Percentiles rank a stretch among this genome's conserved stretches.
These are phyloP conservation scores for Geranium rotundifolium DNA, from an alignment of 345 rosid species.

Conservation along the genomic window DNA sequence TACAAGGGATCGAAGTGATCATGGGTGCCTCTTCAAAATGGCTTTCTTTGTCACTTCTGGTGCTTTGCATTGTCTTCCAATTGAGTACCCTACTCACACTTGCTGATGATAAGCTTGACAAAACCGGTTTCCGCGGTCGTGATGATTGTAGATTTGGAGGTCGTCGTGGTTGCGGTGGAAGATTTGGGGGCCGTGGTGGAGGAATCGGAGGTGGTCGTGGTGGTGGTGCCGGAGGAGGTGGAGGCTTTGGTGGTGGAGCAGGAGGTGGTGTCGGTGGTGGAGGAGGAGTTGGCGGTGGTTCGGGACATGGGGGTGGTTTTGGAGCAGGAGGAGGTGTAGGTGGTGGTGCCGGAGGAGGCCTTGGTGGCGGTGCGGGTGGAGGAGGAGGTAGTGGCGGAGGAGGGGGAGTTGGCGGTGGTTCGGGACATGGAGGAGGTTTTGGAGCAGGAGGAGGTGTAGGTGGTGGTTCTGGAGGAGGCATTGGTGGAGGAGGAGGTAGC, in stretches of 20 bases:
- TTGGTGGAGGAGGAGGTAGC: no score
- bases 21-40: not conserved
- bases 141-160: not conserved
- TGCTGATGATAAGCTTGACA: not conserved
- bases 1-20: not conserved
- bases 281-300: no score
- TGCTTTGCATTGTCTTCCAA: not conserved
- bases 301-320: no score
- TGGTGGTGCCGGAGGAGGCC: no score
- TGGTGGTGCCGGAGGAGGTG: not conserved
- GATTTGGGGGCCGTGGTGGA: not conserved
- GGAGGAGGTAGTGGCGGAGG: no score
- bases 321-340: no score
- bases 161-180: not conserved
- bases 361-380: no score
- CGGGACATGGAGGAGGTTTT: no score
- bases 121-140: not conserved
- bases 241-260: not conserved
- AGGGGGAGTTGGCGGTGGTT: no score
- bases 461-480: no score
- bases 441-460: no score
- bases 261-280: not conserved
- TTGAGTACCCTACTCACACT: not conserved
- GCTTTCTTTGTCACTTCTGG: not conserved
- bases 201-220: not conserved